Conservation (phyloP, 192 early-diverging fungal species). For the Chytriomyces confervae region DNA sequence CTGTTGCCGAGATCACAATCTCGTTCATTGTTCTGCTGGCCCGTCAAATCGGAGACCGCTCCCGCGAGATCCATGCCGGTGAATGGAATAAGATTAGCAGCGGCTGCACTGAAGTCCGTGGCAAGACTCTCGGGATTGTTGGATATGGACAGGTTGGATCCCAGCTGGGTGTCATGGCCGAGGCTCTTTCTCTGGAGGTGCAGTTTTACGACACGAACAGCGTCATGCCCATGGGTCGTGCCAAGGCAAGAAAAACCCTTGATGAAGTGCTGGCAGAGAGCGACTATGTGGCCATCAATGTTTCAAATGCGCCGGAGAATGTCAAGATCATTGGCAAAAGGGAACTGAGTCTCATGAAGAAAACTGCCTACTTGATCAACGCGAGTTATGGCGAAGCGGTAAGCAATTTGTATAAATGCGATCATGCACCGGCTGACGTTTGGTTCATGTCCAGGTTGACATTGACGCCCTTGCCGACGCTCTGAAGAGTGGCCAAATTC, state of each 20-base stretch:
- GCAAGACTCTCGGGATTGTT: slow-evolving; percentile 60
- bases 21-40: slow-evolving; percentile 51
- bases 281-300: slow-evolving; percentile 54
- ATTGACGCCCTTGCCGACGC: slow-evolving; percentile 53
- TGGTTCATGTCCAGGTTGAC: slow-evolving; percentile 40
- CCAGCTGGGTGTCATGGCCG: slow-evolving; percentile 57
- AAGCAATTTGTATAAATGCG: not conserved
- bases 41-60: slow-evolving; percentile 55
- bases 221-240: slow-evolving; percentile 55
- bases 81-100: slow-evolving; percentile 60
- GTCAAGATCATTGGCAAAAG: slow-evolving; percentile 51
- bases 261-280: slow-evolving; percentile 47
- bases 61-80: slow-evolving; percentile 51
- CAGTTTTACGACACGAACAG: slow-evolving; percentile 55
- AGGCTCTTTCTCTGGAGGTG: slow-evolving; percentile 52
- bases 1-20: slow-evolving; percentile 54
- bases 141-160: slow-evolving; percentile 59
- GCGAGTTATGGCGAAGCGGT: slow-evolving; percentile 47
- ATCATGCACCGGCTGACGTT: not conserved
- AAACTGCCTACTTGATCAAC: slow-evolving; percentile 53
- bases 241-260: slow-evolving; percentile 38
- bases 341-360: slow-evolving; percentile 58
- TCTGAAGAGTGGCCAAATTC: slow-evolving; percentile 52
- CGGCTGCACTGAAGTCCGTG: slow-evolving; percentile 55
- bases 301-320: slow-evolving; percentile 47